Evolutionary conservation across 2,329 filamentous ascomycete genomes (phyloP).

Genomic region (Elsinoe arachidis): DNA sequence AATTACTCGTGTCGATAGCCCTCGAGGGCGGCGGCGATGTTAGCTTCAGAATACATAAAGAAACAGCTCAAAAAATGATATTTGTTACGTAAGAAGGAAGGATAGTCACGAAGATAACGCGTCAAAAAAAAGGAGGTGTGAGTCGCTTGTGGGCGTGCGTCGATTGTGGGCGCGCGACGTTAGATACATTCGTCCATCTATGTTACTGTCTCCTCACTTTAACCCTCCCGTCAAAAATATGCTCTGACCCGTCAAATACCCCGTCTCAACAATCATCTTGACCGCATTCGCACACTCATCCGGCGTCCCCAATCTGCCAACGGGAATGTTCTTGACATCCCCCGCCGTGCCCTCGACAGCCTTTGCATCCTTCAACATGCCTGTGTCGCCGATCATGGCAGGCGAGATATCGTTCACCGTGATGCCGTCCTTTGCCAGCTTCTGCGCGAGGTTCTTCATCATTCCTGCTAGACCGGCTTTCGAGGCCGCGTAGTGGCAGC

Average conservation of each 20-base stretch:
- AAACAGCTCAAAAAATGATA: too few relatives aligned
- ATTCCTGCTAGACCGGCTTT: conserved; percentile 48
- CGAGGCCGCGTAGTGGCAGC: conserved; percentile 23
- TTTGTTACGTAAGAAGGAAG: too few relatives aligned
- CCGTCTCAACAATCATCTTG: conserved; percentile 52
- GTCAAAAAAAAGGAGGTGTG: background rate
- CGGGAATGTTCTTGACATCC: conserved; percentile 51
- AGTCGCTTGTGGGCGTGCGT: too few relatives aligned
- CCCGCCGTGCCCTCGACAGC: conserved; percentile 37
- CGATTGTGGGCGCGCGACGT: too few relatives aligned
- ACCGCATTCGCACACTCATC: conserved; percentile 55
- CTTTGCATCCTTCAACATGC: conserved; percentile 52
- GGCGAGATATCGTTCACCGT: conserved; percentile 61
- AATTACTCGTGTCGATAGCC: background rate
- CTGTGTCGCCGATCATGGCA: conserved; percentile 52
- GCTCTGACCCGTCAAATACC: conserved; percentile 28
- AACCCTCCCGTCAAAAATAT: conserved; percentile 11
- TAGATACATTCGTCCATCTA: too few relatives aligned
- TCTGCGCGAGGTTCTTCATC: conserved; percentile 56
- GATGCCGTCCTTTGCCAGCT: conserved; percentile 52
- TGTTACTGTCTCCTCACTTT: background rate
- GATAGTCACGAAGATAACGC: too few relatives aligned
- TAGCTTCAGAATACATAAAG: background rate
- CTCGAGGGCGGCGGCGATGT: background rate
- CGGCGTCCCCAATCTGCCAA: conserved; percentile 49